Conservation (phyloP, 1,284 basidiomycete species). For the Mycena citricolor region DNA sequence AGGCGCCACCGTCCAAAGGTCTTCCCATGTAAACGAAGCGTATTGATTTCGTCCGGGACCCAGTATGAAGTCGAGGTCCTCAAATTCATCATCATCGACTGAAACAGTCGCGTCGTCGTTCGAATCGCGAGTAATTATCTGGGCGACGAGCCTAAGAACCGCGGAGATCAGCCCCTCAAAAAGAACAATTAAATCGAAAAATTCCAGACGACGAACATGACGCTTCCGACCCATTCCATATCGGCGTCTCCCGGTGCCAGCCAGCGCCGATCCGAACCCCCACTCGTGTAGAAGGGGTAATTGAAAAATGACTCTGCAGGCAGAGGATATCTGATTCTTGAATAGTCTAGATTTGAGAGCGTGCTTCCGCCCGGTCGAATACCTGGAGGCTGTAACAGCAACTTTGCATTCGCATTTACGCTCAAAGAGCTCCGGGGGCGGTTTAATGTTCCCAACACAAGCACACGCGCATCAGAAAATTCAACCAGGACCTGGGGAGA, state of each 20-base stretch:
- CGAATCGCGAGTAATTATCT: constrained; percentile 51
- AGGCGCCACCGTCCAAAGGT: constrained; percentile 69
- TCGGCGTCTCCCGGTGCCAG: constrained; percentile 48
- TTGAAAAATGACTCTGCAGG: constrained; percentile 54
- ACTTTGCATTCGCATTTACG: constrained; percentile 64
- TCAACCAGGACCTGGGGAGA: constrained; percentile 59
- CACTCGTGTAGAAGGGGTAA: constrained; percentile 72
- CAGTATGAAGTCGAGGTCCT: constrained; percentile 50
- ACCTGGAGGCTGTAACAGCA: constrained; percentile 68
- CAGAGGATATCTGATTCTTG: constrained; percentile 51
- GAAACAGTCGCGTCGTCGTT: constrained; percentile 30
- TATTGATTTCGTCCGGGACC: constrained; percentile 56
- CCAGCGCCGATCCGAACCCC: constrained; percentile 70
- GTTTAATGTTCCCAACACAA: constrained; percentile 66
- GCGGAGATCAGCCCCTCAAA: neutral
- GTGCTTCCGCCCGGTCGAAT: constrained; percentile 37
- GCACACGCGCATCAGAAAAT: constrained; percentile 68
- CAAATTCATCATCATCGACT: too few relatives aligned
- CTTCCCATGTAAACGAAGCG: constrained; percentile 66
- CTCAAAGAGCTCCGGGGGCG: constrained; percentile 54
- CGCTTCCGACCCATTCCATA: constrained; percentile 68
- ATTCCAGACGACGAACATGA: too few relatives aligned
- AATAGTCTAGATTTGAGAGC: constrained; percentile 32
- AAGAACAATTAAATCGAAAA: too few relatives aligned
- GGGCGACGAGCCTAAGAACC: constrained; percentile 57